Evolutionary conservation across 331 rosid species (phyloP), one percentile per base, ranked within the genome.

Genomic region (Prunus yedoensis): DNA sequence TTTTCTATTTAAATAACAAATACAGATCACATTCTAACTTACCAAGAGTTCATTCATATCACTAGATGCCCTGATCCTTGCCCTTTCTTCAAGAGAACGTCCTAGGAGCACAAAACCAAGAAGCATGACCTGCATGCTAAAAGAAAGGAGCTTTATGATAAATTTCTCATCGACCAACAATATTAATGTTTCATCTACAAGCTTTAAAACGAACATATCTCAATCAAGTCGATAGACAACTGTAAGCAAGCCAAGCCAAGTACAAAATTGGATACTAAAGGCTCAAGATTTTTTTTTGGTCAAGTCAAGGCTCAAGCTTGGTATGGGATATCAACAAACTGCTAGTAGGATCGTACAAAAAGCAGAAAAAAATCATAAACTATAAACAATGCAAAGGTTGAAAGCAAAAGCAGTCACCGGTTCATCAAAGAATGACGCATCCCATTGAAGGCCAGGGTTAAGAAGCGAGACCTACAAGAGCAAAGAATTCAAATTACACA

Each of bases 101-200:
- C 99, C 99, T 65, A 92, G 90, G 75, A 95, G 99, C 82, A 95
- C 99, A 62, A 95, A 90, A 83, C 97, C 99, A 84, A 95, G 97
- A 90, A 94, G 99, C 99, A 94, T 94, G 89, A 94, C 97, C 99
- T 94, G 99, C 97, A 90, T 82, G 74, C 90, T 89, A 94, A 80
- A 85, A 90, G 57, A 84, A 53, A 68, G 41, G 78, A 81, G 83
- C 46, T 82, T 76, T 59, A 81, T 87, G 87, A 88, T 90, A 77
- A 80, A 79, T 54, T 74, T 78, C 69, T 78, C 72, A 54, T 72
- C 70, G 77, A 77, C 74, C 47, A 56, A 53, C 51, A 74, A 75
- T 32, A 28, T 25, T 46, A 57, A 60, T 23, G 28, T 52, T 38
- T 10, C 30, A 30, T 23, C n/a, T 15, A 25, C 51, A 43, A 67